Base-by-base conservation (phyloP, 139 green algal genomes). In the Coelastrella sp. region DNA sequence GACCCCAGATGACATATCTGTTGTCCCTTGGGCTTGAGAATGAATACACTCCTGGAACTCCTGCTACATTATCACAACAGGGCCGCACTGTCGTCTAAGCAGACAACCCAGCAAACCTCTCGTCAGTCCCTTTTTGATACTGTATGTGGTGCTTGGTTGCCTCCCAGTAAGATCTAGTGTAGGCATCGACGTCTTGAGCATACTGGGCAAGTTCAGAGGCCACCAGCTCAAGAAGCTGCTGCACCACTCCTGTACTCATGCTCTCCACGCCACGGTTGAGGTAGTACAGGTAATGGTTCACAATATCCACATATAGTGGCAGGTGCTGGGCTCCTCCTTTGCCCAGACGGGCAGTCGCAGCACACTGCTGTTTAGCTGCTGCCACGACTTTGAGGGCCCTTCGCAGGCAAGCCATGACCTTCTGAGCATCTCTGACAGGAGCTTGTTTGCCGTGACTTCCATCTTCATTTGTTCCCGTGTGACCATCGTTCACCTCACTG, bases 371-470 rank as follows among this genome's bases (percentile, higher is more conserved):
- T 53, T 97, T 94, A n/a, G 91, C 94, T 6, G 93, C 88, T 38
- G 93, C 89, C 13, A 95, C 95, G 21, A 96, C 91, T 88, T 94
- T 95, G 38, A 98, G 87, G 0, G 96, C 96, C 1, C 96, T 87
- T 62, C 96, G 95, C 5, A 98, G 89, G 72, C 90, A 91, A 9
- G 90, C 68, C 83, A 98, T 86, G 40, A 98, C 95, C 21, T 89
- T 91, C 23, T 90, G 85, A 2, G 81, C 90, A 48, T 96, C 91
- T 1, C 83, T 85, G 34, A 94, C 91, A 19, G 85, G 83, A 11
- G 84, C 69, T 15, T 92, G 77, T 23, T 62, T 43, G n/a, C 41
- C 66, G 13, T 38, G 34, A 5, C 5, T 41, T 34, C 19, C 45
- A 13, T 60, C 43, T 37, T 27, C 66, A 1, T 45, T 53, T 43